Conservation (phyloP, 805 yeast species). For the Priceomyces melissophilus region DNA sequence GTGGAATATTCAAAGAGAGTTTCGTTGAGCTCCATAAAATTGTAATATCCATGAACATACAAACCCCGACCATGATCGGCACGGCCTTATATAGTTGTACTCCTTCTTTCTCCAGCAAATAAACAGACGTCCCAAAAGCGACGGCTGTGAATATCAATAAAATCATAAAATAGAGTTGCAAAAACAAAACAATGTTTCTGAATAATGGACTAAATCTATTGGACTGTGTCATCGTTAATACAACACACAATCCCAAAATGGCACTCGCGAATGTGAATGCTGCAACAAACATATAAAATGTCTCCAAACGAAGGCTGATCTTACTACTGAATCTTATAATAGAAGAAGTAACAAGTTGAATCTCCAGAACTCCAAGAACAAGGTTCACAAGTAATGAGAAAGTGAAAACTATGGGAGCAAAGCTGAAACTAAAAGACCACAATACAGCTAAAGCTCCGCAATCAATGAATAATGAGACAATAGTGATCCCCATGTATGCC, state of each 20-base stretch:
- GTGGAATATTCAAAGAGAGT: slow-evolving; percentile 8
- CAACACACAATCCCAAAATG: slow-evolving; percentile 2
- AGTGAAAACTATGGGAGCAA: not conserved
- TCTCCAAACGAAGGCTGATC: not conserved
- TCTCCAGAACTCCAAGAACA: slow-evolving; percentile 1
- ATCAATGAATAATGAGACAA: slow-evolving; percentile 1
- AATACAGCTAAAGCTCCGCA: not conserved
- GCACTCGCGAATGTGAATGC: slow-evolving; percentile 4
- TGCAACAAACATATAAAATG: slow-evolving; percentile 2
- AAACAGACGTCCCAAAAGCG: slow-evolving; percentile 5
- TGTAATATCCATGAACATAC: slow-evolving; percentile 2
- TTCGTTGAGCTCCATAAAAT: slow-evolving; percentile 3
- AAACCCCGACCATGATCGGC: slow-evolving; percentile 2
- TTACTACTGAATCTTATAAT: not conserved
- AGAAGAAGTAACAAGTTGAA: not conserved
- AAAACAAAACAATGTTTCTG: slow-evolving; percentile 4
- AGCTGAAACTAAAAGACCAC: slow-evolving; percentile 2
- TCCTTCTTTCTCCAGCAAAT: slow-evolving; percentile 1
- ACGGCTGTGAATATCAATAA: slow-evolving; percentile 4
- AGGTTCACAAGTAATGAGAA: slow-evolving; percentile 3
- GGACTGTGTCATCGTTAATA: not conserved
- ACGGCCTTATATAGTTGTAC: not conserved
- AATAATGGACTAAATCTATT: slow-evolving; percentile 1
- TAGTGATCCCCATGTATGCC: not conserved
- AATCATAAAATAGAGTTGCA: slow-evolving; percentile 4